A percentile compares a stretch with the other conserved stretches of the same genome.
These are phyloP conservation scores for Manihot esculenta DNA, from an alignment of 441 rosid species.

Conservation along the genomic window DNA sequence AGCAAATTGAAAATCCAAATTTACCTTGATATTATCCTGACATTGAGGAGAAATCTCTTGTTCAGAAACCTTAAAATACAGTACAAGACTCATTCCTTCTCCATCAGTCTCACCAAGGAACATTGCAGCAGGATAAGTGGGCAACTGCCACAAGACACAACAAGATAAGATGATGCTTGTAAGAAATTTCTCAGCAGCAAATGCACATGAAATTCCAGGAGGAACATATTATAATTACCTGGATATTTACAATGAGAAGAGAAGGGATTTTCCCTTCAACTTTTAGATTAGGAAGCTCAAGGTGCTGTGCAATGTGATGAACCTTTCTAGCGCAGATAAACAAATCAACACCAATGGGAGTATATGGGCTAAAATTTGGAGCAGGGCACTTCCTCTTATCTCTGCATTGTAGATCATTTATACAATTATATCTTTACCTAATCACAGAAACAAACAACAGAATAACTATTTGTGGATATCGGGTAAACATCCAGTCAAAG, in stretches of 20 bases:
- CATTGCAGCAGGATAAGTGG: slow-evolving; percentile 90
- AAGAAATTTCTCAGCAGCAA: slow-evolving; percentile 2
- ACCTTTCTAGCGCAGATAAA: slow-evolving; percentile 75
- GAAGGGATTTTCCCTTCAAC: slow-evolving; percentile 63
- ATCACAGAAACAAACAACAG: slow-evolving; percentile 11
- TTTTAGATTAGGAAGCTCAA: slow-evolving; percentile 76
- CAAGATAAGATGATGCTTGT: slow-evolving; percentile 8
- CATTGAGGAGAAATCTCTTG: slow-evolving; percentile 56
- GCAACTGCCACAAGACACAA: slow-evolving; percentile 55
- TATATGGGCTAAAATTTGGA: slow-evolving; percentile 55
- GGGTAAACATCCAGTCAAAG: slow-evolving; percentile 5
- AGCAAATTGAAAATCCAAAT: not conserved
- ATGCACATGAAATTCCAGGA: no score
- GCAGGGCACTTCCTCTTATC: slow-evolving; percentile 78
- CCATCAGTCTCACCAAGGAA: slow-evolving; percentile 86
- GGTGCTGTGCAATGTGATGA: slow-evolving; percentile 82
- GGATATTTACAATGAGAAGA: slow-evolving; percentile 85
- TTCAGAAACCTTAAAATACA: slow-evolving; percentile 73
- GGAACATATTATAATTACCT: slow-evolving; percentile 41
- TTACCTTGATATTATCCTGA: slow-evolving; percentile 74
- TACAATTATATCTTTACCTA: slow-evolving; percentile 20
- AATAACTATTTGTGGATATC: slow-evolving; percentile 10
- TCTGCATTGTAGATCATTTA: slow-evolving; percentile 46
- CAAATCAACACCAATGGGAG: slow-evolving; percentile 77
- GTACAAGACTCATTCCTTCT: slow-evolving; percentile 92